A percentile compares a stretch with the other conserved stretches of the same genome.
Conservation (phyloP, 106 monocot genomes). For the Dendrobium officinale region DNA sequence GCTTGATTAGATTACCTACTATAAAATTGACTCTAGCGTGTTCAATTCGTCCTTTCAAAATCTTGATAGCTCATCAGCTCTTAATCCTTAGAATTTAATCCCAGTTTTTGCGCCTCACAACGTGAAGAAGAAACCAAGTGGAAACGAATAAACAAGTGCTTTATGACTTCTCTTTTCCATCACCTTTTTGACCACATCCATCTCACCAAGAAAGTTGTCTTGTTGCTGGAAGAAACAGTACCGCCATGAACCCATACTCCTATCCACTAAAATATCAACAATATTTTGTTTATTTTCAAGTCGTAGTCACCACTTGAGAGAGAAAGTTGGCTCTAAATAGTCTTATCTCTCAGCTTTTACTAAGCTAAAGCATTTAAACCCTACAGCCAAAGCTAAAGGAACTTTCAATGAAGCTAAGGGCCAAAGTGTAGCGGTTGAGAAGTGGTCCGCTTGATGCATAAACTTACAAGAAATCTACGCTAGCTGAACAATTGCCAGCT, state of each 20-base stretch:
- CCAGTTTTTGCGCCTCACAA: not conserved
- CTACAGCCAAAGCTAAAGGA: too few relatives aligned
- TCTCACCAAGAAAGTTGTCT: not conserved
- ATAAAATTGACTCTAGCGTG: not conserved
- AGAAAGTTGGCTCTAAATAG: too few relatives aligned
- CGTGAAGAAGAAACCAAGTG: not conserved
- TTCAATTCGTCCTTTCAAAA: not conserved
- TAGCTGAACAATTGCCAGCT: not conserved
- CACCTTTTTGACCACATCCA: not conserved
- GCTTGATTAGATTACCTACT: conserved; percentile 5
- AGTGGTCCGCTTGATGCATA: not conserved
- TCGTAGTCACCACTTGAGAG: too few relatives aligned
- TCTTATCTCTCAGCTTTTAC: too few relatives aligned
- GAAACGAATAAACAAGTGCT: not conserved
- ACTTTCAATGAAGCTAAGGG: too few relatives aligned
- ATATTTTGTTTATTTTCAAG: too few relatives aligned
- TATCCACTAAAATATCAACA: too few relatives aligned
- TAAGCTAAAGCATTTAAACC: too few relatives aligned
- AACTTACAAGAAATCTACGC: not conserved
- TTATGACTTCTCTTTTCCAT: not conserved
- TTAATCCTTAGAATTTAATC: not conserved
- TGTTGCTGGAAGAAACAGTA: not conserved
- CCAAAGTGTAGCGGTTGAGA: too few relatives aligned
- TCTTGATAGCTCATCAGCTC: not conserved
- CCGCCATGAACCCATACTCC: not conserved